Evolutionary conservation across 2,329 filamentous ascomycete genomes (phyloP), one percentile per base, ranked within the genome.

Genomic region (Cercospora sesami): DNA sequence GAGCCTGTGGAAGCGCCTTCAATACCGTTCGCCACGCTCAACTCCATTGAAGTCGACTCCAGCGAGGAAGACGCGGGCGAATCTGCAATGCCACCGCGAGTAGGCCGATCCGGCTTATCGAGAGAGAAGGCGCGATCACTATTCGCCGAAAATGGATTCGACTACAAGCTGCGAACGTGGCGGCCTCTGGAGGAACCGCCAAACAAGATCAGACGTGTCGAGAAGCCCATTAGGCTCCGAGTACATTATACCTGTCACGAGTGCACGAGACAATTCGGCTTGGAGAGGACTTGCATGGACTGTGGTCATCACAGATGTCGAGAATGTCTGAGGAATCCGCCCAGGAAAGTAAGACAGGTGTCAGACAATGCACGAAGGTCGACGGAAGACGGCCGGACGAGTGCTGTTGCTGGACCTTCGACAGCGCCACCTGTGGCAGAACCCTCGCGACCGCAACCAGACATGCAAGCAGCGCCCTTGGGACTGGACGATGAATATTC

Each of bases 301-400:
- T 97, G 94, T 82, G 86, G 91, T 73, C 94, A 97, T 80, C 83
- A 84, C 58, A 88, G 92, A 72, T 97, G 94, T 86, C 90, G 87
- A 76, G 89, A 91, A 75, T 97, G 94, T 78, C 87, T 88, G 30
- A 88, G 92, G 65, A 87, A 90, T 74, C 93, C 93, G 36, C 83
- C 86, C 63, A 89, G 89, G 81, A 88, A 86, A 72, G 85, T 82
- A 74, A 85, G 87, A 72, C 83, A 83, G 69, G 83, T 87, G 75
- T 82, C 82, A 72, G 79, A 84, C 68, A 70, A 33, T 28, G 84
- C 86, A 71, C 86, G 87, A 68, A 86, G 81, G 36, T 63, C 63
- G 18, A 60, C 33, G 68, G 75, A 72, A 65, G 74, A 62, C 75
- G 70, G 73, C 77, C 57, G 42, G 53, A 57, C 55, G 48, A 16